phyloP scores from a whole-genome alignment of 2,329 filamentous ascomycete genomes.

The Colletotrichum nymphaeae region DNA sequence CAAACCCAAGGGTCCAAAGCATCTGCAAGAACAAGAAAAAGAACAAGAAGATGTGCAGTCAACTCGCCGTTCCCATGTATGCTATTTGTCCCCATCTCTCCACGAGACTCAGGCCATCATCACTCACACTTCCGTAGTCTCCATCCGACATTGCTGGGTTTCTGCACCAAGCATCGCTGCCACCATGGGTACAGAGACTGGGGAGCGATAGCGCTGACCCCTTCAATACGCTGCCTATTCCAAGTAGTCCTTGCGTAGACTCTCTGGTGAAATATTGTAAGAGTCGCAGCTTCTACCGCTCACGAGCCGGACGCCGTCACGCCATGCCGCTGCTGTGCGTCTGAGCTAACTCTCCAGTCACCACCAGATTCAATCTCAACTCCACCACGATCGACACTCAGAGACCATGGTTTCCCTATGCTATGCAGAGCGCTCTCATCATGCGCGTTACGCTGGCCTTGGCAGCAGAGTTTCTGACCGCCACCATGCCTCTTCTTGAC shows the following conservation, averaged over 20 bases:
- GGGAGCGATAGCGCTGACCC: slow-evolving; percentile 30
- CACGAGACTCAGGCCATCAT: too few species aligned
- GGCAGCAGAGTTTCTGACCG: slow-evolving; percentile 32
- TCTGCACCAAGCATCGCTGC: background rate
- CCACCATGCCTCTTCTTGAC: slow-evolving; percentile 29
- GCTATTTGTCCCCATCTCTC: background rate
- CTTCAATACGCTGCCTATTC: slow-evolving; percentile 35
- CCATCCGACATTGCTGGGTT: background rate
- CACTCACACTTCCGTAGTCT: slow-evolving; percentile 1
- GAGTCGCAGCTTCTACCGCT: background rate
- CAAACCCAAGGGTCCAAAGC: background rate
- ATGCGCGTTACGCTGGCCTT: slow-evolving; percentile 35
- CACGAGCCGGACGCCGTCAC: background rate
- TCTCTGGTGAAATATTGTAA: slow-evolving; percentile 35
- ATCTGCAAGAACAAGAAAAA: background rate
- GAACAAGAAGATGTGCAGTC: too few species aligned
- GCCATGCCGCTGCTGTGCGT: background rate
- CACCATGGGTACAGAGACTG: slow-evolving; percentile 23
- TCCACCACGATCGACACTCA: slow-evolving; percentile 31
- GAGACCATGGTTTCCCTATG: slow-evolving; percentile 37
- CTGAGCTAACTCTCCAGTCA: slow-evolving; percentile 26
- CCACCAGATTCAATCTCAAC: slow-evolving; percentile 35
- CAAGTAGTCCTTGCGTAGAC: slow-evolving; percentile 24
- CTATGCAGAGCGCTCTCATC: slow-evolving; percentile 36
- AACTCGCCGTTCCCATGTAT: background rate